A percentile compares a stretch with the other conserved stretches of the same genome.
Conservation (phyloP, 2,329 filamentous ascomycete genomes). For the Botryotinia calthae region DNA sequence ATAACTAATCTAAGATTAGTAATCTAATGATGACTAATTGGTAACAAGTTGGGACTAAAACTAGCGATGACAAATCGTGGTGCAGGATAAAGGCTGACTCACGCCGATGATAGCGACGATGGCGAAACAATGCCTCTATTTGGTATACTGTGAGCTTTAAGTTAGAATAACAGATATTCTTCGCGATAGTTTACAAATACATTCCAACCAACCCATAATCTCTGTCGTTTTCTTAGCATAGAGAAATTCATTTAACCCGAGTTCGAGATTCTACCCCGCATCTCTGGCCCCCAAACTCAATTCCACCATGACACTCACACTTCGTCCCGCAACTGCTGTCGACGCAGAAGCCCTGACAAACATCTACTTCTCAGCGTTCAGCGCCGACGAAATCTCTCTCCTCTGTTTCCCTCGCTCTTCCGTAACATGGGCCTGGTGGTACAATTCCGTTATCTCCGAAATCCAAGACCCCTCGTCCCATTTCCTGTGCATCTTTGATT, state of each 20-base stretch:
- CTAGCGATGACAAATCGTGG: background rate
- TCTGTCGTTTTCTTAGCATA: rapidly evolving
- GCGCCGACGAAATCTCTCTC: slow-evolving; percentile 40
- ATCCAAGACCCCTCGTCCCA: slow-evolving; percentile 42
- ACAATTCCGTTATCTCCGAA: slow-evolving; percentile 40
- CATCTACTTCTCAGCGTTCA: slow-evolving; percentile 49
- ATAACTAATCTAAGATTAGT: no score
- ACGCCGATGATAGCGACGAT: background rate
- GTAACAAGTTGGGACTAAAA: background rate
- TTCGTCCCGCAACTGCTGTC: slow-evolving; percentile 43
- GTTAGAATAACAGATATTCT: no score
- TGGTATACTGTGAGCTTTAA: background rate
- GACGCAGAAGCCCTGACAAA: slow-evolving; percentile 45
- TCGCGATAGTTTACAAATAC: rapidly evolving
- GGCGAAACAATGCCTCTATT: background rate
- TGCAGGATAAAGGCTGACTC: slow-evolving; percentile 7
- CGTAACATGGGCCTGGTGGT: slow-evolving; percentile 41
- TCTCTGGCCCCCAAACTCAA: background rate
- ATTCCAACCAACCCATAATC: background rate
- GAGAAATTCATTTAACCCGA: background rate
- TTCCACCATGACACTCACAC: slow-evolving; percentile 29
- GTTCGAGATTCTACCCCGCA: background rate
- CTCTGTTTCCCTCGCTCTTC: slow-evolving; percentile 41
- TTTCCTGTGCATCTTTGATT: slow-evolving; percentile 44
- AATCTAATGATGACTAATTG: no score